Evolutionary conservation across 768 basidiomycete genomes (phyloP), one percentile per base, ranked within the genome.

Genomic region (Pilatotrama ljubarskyi): DNA sequence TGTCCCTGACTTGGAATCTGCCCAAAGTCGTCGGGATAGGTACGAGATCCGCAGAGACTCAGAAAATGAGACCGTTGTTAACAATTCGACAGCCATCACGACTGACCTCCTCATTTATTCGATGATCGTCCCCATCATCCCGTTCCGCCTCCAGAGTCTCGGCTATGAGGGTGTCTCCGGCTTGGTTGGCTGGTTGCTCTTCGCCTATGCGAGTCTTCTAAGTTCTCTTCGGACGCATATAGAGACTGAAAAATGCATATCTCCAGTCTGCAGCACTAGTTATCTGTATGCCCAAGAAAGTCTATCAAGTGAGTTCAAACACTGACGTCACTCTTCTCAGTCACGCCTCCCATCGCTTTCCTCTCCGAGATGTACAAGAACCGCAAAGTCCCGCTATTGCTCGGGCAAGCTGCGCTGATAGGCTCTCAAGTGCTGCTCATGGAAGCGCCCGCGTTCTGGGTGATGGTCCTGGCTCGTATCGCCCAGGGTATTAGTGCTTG

Each of bases 401-500:
- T 62, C 2, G 76, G 76, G 2, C 68, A 76, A 15, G 54, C 72
- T 7, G 63, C 71, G 11, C 69, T 77, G 5, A 68, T 75, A 9
- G 73, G 71, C 13, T 72, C 75, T 0, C 75, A 77, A 55, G 61
- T 76, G 15, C 62, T 78, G 58, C 73, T 78, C 37, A 78, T 78
- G 77, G 73, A 75, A 46, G 74, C 76, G 7, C 70, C 70, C 5
- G 55, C 63, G 17, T 78, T 74, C 61, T 74, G 73, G 73, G 57
- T 76, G n/a, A 76, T 78, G 75, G 66, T 65, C 7, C 47, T 78
- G 10, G 77, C 76, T 24, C 75, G 77, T 0, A 59, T 76, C 29
- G 62, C 75, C 4, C 77, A 78, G 64, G 77, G 77, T 7, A 66
- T 76, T n/a, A 77, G 77, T 57, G 75, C 76, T 2, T 71, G 73